A percentile compares a stretch with the other conserved stretches of the same genome.
These are phyloP conservation scores for Trichothecium roseum DNA, from an alignment of 2,329 filamentous ascomycete genomes.

Conservation along the genomic window DNA sequence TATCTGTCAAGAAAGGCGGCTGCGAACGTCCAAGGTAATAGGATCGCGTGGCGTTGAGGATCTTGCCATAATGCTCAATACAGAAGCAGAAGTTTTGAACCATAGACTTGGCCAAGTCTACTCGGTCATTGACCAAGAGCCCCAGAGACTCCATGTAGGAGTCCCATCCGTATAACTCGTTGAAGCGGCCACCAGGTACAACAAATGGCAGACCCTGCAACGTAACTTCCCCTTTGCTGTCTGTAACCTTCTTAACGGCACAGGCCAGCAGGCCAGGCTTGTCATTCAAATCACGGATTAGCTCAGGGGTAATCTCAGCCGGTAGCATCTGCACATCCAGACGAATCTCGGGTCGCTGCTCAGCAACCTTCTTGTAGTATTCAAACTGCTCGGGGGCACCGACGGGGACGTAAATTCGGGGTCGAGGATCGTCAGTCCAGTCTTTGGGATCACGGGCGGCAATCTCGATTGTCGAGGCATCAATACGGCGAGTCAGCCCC, in stretches of 20 bases:
- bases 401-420: slow-evolving; percentile 80
- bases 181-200: slow-evolving; percentile 95
- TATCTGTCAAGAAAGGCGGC: slow-evolving; percentile 93
- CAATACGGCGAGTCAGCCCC: slow-evolving; percentile 78
- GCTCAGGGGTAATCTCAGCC: slow-evolving; percentile 67
- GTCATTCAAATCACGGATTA: slow-evolving; percentile 72
- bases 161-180: slow-evolving; percentile 97
- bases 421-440: slow-evolving; percentile 82
- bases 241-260: slow-evolving; percentile 67
- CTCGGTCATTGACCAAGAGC: slow-evolving; percentile 72
- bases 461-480: slow-evolving; percentile 75
- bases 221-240: slow-evolving; percentile 54
- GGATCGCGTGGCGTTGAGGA: slow-evolving; percentile 89
- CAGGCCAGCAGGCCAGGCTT: slow-evolving; percentile 85
- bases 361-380: slow-evolving; percentile 77
- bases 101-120: slow-evolving; percentile 87
- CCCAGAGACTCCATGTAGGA: slow-evolving; percentile 97
- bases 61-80: slow-evolving; percentile 97
- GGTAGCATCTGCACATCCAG: slow-evolving; percentile 78
- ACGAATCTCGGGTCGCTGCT: slow-evolving; percentile 69
- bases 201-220: slow-evolving; percentile 82
- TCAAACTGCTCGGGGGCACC: slow-evolving; percentile 80
- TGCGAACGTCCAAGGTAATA: slow-evolving; percentile 95
- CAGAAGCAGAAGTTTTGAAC: slow-evolving; percentile 96
- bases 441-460: slow-evolving; percentile 90